A percentile compares a stretch with the other conserved stretches of the same genome.
These are phyloP conservation scores for Geopyxis carbonaria DNA, from an alignment of 495 filamentous ascomycete genomes.

Conservation along the genomic window DNA sequence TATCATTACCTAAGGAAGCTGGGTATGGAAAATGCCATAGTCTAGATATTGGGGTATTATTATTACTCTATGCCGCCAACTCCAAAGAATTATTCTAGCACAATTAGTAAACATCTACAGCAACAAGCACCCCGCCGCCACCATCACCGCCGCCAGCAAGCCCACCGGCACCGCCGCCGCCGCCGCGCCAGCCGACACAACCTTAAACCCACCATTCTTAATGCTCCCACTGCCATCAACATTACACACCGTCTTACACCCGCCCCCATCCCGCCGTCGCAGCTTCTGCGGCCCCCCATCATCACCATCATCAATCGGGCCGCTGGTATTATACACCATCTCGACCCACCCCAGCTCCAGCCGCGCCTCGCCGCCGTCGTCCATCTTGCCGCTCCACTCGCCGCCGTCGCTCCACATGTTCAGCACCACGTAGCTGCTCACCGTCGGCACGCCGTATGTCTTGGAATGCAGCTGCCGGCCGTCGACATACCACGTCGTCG, in stretches of 20 bases:
- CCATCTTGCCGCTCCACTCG: slow-evolving; percentile 58
- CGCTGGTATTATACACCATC: slow-evolving; percentile 46
- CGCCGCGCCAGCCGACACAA: too few species aligned
- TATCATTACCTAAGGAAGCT: too few species aligned
- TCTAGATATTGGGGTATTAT: too few species aligned
- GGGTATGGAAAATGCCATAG: too few species aligned
- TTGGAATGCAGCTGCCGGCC: slow-evolving; percentile 38
- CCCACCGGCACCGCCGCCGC: too few species aligned
- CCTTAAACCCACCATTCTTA: too few species aligned
- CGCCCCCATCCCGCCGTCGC: neutral
- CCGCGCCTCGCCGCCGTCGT: slow-evolving; percentile 37
- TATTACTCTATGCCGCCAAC: too few species aligned
- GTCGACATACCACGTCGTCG: slow-evolving; percentile 54
- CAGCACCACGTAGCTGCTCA: slow-evolving; percentile 43
- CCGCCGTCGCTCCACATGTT: slow-evolving; percentile 69
- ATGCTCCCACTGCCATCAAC: slow-evolving; percentile 15
- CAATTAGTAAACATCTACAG: too few species aligned
- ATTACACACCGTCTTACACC: slow-evolving; percentile 12
- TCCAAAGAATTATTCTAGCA: too few species aligned
- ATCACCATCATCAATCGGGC: slow-evolving; percentile 6
- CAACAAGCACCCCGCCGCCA: too few species aligned
- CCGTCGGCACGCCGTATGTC: slow-evolving; percentile 43
- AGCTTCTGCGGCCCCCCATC: neutral
- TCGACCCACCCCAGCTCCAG: slow-evolving; percentile 63
- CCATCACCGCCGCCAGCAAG: too few species aligned